Evolutionary conservation across 2,329 filamentous ascomycete genomes (phyloP).

Genomic region (Metarhizium anisopliae): DNA sequence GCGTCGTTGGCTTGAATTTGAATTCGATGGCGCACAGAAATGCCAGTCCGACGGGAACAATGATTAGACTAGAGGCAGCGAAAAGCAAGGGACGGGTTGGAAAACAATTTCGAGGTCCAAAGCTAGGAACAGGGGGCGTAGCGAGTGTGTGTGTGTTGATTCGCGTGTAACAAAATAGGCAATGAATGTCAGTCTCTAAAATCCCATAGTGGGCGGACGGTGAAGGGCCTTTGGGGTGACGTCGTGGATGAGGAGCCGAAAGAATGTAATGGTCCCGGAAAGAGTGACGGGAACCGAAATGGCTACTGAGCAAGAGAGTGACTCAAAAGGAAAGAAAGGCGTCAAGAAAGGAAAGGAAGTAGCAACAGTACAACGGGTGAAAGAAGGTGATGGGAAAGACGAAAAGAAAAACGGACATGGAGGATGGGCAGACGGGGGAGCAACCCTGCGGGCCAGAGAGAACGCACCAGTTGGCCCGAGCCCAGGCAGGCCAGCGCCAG

Average conservation of each 20-base stretch:
- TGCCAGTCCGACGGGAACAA: background rate
- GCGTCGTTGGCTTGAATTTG: background rate
- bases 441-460: constrained; percentile 6
- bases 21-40: background rate
- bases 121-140: constrained; percentile 7
- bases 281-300: constrained; percentile 41
- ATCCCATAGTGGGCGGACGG: constrained; percentile 8
- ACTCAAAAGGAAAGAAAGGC: constrained; percentile 37
- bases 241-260: constrained; percentile 22
- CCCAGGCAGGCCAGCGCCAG: background rate
- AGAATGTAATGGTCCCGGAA: constrained; percentile 39
- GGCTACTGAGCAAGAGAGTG: constrained; percentile 38
- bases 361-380: constrained; percentile 24
- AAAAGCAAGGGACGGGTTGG: background rate
- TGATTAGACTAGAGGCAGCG: background rate
- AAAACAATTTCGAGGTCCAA: background rate
- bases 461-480: background rate
- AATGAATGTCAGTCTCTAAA: constrained; percentile 11
- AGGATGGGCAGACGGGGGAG: constrained; percentile 26
- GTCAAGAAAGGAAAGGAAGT: constrained; percentile 24
- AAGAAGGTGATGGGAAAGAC: constrained; percentile 24
- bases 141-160: constrained; percentile 2
- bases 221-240: constrained; percentile 8
- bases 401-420: constrained; percentile 22
- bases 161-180: background rate